Evolutionary conservation across 352 stramenopile species (phyloP).

Genomic region (Pythium chondricola): DNA sequence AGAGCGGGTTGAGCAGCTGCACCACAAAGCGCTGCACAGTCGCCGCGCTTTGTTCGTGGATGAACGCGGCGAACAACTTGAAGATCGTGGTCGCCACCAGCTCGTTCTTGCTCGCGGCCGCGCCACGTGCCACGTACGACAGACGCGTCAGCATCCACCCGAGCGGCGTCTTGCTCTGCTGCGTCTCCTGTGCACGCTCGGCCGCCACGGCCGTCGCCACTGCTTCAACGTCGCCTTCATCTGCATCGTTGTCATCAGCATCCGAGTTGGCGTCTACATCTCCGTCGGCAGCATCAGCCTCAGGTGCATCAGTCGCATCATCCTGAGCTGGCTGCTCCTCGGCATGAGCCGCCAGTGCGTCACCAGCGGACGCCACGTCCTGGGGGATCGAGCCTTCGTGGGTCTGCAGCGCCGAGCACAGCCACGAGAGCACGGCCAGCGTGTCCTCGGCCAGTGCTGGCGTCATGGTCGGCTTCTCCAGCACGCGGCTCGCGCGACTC

Average conservation of each 20-base stretch:
- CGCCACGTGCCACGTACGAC: slow-evolving; percentile 66
- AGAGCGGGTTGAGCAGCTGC: slow-evolving; percentile 83
- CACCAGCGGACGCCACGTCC: slow-evolving; percentile 29
- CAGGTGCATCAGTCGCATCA: slow-evolving; percentile 10
- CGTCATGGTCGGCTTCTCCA: slow-evolving; percentile 51
- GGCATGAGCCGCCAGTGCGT: slow-evolving; percentile 4
- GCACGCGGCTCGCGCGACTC: slow-evolving; percentile 54
- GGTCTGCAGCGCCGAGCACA: slow-evolving; percentile 47
- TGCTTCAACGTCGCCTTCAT: slow-evolving; percentile 15
- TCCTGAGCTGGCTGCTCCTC: slow-evolving; percentile 10
- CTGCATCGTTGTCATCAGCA: slow-evolving; percentile 20
- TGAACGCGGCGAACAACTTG: slow-evolving; percentile 81
- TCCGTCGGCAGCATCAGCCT: slow-evolving; percentile 14
- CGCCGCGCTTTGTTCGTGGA: slow-evolving; percentile 42
- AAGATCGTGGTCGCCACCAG: slow-evolving; percentile 70
- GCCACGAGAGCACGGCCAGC: slow-evolving; percentile 50
- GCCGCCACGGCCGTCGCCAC: slow-evolving; percentile 17
- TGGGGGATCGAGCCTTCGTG: slow-evolving; percentile 51
- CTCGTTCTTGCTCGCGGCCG: slow-evolving; percentile 29
- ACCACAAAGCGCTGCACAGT: slow-evolving; percentile 59
- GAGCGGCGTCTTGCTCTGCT: slow-evolving; percentile 57
- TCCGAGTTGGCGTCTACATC: slow-evolving; percentile 4
- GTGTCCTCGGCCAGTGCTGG: slow-evolving; percentile 49
- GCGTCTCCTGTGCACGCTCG: slow-evolving; percentile 37
- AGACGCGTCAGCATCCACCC: slow-evolving; percentile 82